Base-by-base conservation (phyloP, 1,284 basidiomycete genomes). In the Chiua sp. region DNA sequence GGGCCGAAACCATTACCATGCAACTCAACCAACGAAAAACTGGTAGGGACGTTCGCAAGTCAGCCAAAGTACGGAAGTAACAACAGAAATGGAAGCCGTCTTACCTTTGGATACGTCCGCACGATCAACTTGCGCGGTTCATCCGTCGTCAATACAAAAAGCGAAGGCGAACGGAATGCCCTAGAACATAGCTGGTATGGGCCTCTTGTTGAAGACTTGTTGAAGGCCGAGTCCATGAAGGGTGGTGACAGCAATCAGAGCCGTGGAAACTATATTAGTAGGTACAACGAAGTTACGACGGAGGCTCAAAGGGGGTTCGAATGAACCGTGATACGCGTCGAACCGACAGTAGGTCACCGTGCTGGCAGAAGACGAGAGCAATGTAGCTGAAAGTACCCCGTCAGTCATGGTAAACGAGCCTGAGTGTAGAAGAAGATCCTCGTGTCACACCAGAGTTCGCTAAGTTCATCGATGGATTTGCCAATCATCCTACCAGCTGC, bases 171-270 rank as follows among this genome's bases (percentile, higher is more conserved):
- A 80, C 7, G 79, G 79, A 23, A 78, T 68, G 33, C 77, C 78
- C 79, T 79, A 80, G 69, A 78, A 80, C 75, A 75, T 79, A 2
- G 69, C 68, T 3, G 77, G 79, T 47, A 80, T 79, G 11, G 77
- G 77, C 2, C 72, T 62, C 13, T 79, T 80, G 23, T 51, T 52
- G 51, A 80, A 80, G 39, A 81, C 79, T 0, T 53, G 22, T 46
- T 79, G 73, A 13, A 80, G 66, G 3, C 79, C 79, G 23, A 63
- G 68, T 8, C 79, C 79, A 51, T 80, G 80, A 35, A 80, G 55
- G 61, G 80, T 80, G 53, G 73, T 69, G 5, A 80, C 55, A 1
- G 77, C 77, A 55, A 80, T 75, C 23, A 81, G 62, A 23, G 68
- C 67, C 4, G 79, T 79, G 15, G 66, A 74, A 55, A 67, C 49